Base-by-base conservation (phyloP, 352 stramenopile species). In the Thalassiosira mediterranea region DNA sequence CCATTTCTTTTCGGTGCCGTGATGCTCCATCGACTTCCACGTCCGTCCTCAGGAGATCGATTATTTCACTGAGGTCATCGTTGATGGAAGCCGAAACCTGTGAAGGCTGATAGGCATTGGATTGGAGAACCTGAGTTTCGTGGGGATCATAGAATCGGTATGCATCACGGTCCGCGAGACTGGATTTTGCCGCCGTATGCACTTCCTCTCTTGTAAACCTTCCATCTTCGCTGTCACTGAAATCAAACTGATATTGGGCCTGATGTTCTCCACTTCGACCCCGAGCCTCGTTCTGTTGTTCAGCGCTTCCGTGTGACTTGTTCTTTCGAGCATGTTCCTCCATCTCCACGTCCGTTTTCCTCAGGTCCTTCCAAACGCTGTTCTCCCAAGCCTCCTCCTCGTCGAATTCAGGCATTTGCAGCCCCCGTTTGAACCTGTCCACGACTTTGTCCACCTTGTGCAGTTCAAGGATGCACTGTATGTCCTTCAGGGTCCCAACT, bases 401-500 rank as follows among this genome's bases (percentile, higher is more conserved):
- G 29, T 65, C 60, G 37, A 82, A 82, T 15, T 66, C 19, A 0
- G 73, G 73, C 73, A 82, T 82, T 70, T 82, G 73, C 32, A 82
- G 40, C 42, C 49, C 65, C 19, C 46, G 37, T 38, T 82, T 82
- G 61, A 82, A 82, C 40, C 66, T 72, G 65, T 82, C 73, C 8
- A 76, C 60, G 23, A 77, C 60, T 51, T 70, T 82, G 68, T 82
- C 73, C 13, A 82, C 66, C 29, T 58, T 63, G 54, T 82, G 48
- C 21, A 82, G 19, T 52, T 77, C 73, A 26, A 82, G 54, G 32
- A 82, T 82, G 11, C 37, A 59, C 64, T 73, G 73, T 38, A 82
- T 48, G 34, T 82, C 65, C n/a, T 74, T 40, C n/a, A 82, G 19
- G 7, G 73, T 82, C 7, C 73, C 73, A 34, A 77, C 15, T 19